Conservation (phyloP, 768 basidiomycete species). For the Multifurca ochricompacta region DNA sequence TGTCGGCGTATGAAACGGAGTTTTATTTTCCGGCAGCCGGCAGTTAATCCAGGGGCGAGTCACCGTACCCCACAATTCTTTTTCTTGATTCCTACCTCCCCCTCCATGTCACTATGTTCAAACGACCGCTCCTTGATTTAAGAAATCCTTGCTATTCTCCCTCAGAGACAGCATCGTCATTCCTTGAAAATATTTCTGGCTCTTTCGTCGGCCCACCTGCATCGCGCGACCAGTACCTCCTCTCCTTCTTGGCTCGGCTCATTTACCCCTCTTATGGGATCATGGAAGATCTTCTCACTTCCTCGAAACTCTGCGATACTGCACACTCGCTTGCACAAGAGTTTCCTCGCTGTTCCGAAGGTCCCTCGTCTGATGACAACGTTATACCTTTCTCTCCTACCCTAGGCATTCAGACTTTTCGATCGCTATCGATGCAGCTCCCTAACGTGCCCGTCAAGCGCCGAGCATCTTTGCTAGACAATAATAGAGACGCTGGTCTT, state of each 20-base stretch:
- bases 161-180: constrained; percentile 3
- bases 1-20: constrained; percentile 4
- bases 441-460: constrained; percentile 8
- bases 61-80: no score
- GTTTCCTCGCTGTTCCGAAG: background rate
- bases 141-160: constrained; percentile 13
- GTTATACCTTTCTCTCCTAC: background rate
- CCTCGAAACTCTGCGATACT: background rate
- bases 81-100: no score
- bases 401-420: background rate
- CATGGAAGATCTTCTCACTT: background rate
- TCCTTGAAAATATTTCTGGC: constrained; percentile 3
- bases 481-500: background rate
- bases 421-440: background rate
- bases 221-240: constrained; percentile 15
- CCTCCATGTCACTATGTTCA: background rate
- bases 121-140: background rate
- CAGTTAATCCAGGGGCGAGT: no score
- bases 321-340: background rate
- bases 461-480: background rate
- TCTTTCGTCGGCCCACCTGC: constrained; percentile 5
- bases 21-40: background rate
- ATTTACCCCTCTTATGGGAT: constrained; percentile 6
- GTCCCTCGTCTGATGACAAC: background rate
- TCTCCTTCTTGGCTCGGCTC: constrained; percentile 15